These are phyloP conservation scores for Auricularia cornea DNA, from an alignment of 768 basidiomycete species.

Conservation along the genomic window DNA sequence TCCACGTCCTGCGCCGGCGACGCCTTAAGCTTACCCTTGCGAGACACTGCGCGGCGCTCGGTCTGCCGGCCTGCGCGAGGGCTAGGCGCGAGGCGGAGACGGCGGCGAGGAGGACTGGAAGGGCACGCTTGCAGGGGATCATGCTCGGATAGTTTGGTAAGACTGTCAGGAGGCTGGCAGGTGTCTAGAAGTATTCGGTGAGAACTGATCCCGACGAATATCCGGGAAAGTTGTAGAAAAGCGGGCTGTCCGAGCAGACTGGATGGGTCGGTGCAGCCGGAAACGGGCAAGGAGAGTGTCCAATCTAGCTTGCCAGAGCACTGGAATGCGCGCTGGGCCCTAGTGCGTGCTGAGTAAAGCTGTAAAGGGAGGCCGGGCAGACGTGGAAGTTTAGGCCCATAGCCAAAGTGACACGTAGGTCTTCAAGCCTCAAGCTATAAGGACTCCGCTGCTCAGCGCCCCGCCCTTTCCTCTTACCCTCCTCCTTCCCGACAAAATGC, in stretches of 20 bases:
- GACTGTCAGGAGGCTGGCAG: neutral
- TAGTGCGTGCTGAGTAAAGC: neutral
- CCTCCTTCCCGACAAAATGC: constrained; percentile 43
- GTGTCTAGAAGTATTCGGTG: neutral
- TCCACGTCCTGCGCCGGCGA: neutral
- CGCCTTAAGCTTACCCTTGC: neutral
- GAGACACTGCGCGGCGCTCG: neutral
- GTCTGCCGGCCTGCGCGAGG: neutral
- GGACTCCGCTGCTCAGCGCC: neutral
- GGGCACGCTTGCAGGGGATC: neutral
- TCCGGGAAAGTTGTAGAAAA: neutral
- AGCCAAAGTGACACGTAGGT: neutral
- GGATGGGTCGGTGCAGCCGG: too few relatives aligned
- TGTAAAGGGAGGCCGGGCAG: neutral
- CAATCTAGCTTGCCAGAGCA: too few relatives aligned
- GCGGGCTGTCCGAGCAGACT: neutral
- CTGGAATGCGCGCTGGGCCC: neutral
- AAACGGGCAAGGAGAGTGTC: neutral
- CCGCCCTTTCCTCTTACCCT: constrained; percentile 2
- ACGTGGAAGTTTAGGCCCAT: neutral
- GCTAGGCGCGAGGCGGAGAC: neutral
- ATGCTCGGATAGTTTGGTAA: neutral
- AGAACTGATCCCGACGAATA: neutral
- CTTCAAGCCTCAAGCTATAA: neutral
- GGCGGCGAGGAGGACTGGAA: neutral